Evolutionary conservation across 805 yeast species (phyloP).

Genomic region (Candida argentea): DNA sequence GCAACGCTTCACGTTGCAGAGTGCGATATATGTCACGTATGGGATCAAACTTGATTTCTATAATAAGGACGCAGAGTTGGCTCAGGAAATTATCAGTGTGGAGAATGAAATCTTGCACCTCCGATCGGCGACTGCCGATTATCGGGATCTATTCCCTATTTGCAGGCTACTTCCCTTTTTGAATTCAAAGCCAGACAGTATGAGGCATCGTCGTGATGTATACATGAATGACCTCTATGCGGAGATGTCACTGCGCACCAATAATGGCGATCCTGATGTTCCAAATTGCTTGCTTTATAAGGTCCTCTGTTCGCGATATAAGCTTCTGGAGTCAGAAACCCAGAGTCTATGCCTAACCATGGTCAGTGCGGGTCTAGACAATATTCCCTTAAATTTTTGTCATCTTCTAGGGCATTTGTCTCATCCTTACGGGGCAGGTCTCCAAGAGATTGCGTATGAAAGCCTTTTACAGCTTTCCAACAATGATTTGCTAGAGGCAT

Average conservation of each 20-base stretch:
- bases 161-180: constrained; percentile 22
- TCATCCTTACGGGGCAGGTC: constrained; percentile 23
- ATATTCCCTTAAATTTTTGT: constrained; percentile 53
- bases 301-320: constrained; percentile 4
- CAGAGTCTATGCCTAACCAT: constrained; percentile 58
- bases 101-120: constrained; percentile 48
- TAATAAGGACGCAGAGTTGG: constrained; percentile 22
- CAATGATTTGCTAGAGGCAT: constrained; percentile 21
- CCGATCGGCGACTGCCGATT: constrained; percentile 48
- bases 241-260: constrained; percentile 8
- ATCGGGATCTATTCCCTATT: constrained; percentile 44
- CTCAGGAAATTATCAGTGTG: constrained; percentile 43
- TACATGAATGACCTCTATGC: constrained; percentile 35
- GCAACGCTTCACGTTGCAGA: constrained; percentile 43
- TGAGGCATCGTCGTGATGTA: constrained; percentile 33
- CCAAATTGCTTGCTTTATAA: constrained; percentile 19
- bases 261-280: constrained; percentile 11
- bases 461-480: constrained; percentile 29
- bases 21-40: constrained; percentile 42
- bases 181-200: constrained; percentile 8
- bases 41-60: constrained; percentile 40
- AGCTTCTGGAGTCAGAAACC: constrained; percentile 29
- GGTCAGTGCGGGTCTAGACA: constrained; percentile 75
- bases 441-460: constrained; percentile 35
- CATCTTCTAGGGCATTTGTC: constrained; percentile 54